Evolutionary conservation across 129 eudicot genomes (phyloP).

Genomic region (Flaveria linearis): DNA sequence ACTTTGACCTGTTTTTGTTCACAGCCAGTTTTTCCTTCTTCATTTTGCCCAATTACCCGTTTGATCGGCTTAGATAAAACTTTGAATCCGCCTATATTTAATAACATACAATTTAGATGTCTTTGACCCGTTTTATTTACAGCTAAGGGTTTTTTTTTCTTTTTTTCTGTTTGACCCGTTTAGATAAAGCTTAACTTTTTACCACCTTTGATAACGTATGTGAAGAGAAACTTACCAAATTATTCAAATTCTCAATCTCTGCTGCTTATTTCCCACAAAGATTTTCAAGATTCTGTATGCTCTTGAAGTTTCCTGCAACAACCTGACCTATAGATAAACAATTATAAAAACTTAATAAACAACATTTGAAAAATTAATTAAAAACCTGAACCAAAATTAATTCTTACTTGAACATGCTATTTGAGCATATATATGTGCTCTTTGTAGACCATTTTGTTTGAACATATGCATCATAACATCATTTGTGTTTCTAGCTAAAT

Average conservation of each 20-base stretch:
- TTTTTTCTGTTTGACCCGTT: too few species aligned
- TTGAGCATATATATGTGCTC: constrained; percentile 49
- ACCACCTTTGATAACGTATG: background rate
- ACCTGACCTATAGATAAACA: constrained; percentile 37
- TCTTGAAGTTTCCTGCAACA: constrained; percentile 44
- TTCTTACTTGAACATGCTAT: constrained; percentile 36
- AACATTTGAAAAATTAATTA: background rate
- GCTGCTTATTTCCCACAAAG: constrained; percentile 73
- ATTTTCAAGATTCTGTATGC: constrained; percentile 60
- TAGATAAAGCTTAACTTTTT: too few species aligned
- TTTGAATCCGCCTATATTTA: too few species aligned
- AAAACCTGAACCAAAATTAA: too few species aligned
- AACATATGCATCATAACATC: constrained; percentile 44
- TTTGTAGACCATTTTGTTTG: background rate
- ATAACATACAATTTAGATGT: too few species aligned
- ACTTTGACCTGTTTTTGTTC: too few species aligned
- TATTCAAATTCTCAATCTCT: constrained; percentile 75
- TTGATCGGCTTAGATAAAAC: too few species aligned
- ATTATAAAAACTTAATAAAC: background rate
- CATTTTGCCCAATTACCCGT: too few species aligned
- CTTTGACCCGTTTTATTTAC: too few species aligned
- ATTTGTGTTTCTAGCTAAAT: constrained; percentile 63
- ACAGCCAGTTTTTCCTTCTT: too few species aligned
- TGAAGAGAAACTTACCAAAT: constrained; percentile 42
- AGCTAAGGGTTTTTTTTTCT: too few species aligned